Evolutionary conservation across 2,329 filamentous ascomycete genomes (phyloP).

Genomic region (Dryadomyces quercus-mongolicae): DNA sequence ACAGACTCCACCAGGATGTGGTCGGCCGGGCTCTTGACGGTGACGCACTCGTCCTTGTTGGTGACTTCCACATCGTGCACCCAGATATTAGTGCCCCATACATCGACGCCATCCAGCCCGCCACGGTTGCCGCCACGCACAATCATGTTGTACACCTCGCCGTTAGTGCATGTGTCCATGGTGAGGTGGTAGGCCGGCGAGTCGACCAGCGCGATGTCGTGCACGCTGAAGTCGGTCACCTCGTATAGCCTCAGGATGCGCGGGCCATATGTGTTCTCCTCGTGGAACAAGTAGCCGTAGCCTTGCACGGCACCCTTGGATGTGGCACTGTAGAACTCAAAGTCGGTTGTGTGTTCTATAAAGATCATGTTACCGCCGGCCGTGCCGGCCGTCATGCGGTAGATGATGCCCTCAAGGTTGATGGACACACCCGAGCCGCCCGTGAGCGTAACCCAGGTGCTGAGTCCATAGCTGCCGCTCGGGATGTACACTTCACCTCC

Average conservation of each 20-base stretch:
- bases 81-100: constrained; percentile 42
- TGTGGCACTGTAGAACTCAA: constrained; percentile 30
- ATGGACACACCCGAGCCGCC: constrained; percentile 9
- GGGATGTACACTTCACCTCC: constrained; percentile 24
- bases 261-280: constrained; percentile 15
- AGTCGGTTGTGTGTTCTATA: constrained; percentile 23
- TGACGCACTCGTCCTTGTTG: constrained; percentile 44
- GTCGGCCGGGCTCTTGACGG: constrained; percentile 26
- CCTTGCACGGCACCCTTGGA: constrained; percentile 37
- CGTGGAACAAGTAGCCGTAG: constrained; percentile 34
- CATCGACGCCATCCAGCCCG: constrained; percentile 43
- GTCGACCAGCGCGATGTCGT: constrained; percentile 36
- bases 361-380: constrained; percentile 15
- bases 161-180: constrained; percentile 26
- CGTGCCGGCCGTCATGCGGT: constrained; percentile 7
- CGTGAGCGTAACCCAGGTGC: constrained; percentile 11
- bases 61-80: constrained; percentile 48
- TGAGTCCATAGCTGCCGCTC: constrained; percentile 12
- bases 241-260: constrained; percentile 25
- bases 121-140: constrained; percentile 37
- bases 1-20: constrained; percentile 48
- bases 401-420: constrained; percentile 12
- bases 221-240: constrained; percentile 31
- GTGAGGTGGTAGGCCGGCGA: constrained; percentile 15
- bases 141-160: constrained; percentile 41